These are phyloP conservation scores for Emydomyces testavorans DNA, from an alignment of 2,329 filamentous ascomycete genomes.

Conservation along the genomic window DNA sequence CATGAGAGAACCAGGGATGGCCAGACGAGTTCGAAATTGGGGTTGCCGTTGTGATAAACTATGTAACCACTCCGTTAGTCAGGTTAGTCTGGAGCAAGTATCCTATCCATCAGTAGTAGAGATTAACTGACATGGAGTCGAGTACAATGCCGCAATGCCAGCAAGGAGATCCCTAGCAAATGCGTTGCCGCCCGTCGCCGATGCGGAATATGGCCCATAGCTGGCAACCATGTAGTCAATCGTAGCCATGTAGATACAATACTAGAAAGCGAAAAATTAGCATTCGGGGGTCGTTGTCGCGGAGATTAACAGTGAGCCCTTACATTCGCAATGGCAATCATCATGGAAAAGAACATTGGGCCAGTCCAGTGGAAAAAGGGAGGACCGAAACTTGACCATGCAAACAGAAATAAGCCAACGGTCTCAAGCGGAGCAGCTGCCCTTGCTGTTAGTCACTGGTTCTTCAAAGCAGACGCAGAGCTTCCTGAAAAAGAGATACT, in stretches of 20 bases:
- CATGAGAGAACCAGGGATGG: slow-evolving; percentile 50
- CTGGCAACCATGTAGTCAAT: slow-evolving; percentile 58
- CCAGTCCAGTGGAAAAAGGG: slow-evolving; percentile 47
- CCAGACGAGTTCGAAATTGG: slow-evolving; percentile 42
- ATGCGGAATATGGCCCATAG: slow-evolving; percentile 53
- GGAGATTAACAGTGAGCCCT: slow-evolving; percentile 20
- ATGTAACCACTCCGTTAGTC: background rate
- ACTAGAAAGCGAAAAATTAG: slow-evolving; percentile 18
- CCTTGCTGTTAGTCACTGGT: background rate
- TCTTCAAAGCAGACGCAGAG: background rate
- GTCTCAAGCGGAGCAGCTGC: slow-evolving; percentile 44
- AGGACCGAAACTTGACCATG: slow-evolving; percentile 48
- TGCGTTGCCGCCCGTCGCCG: slow-evolving; percentile 54
- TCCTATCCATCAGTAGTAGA: background rate
- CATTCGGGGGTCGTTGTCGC: background rate
- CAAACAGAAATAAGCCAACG: slow-evolving; percentile 51
- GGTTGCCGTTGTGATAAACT: slow-evolving; percentile 40
- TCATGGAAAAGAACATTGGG: slow-evolving; percentile 47
- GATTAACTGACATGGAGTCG: slow-evolving; percentile 37
- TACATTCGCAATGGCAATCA: slow-evolving; percentile 53
- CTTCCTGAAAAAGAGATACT: slow-evolving; percentile 9
- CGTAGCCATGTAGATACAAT: slow-evolving; percentile 49
- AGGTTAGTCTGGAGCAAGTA: background rate
- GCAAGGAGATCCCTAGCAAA: slow-evolving; percentile 54
- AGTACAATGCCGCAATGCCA: slow-evolving; percentile 49